phyloP scores from a whole-genome alignment of 768 basidiomycete species.

The Tulasnella sp. region DNA sequence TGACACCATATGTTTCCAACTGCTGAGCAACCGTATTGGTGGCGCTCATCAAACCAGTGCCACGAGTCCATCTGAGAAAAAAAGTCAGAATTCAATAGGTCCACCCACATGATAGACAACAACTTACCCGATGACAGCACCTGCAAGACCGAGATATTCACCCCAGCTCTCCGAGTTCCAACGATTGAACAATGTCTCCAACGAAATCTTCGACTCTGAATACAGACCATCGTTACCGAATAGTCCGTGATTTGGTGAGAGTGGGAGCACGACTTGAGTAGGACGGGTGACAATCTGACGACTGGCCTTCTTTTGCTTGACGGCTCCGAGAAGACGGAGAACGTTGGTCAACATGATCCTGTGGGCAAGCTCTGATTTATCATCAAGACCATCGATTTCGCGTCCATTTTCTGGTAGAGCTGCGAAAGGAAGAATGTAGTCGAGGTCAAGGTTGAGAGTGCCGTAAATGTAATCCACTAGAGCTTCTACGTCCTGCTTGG shows the following conservation, averaged over 20 bases:
- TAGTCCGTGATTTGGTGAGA: conserved; percentile 95
- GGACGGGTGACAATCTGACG: conserved; percentile 94
- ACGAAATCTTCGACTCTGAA: conserved; percentile 94
- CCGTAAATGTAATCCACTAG: conserved; percentile 97
- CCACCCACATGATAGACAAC: conserved; percentile 2
- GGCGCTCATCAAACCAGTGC: conserved; percentile 92
- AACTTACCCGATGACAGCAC: conserved; percentile 89
- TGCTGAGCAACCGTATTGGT: conserved; percentile 92
- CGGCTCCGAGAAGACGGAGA: conserved; percentile 87
- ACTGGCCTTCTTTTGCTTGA: conserved; percentile 96
- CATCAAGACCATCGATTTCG: conserved; percentile 94
- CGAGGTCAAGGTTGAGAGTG: conserved; percentile 88
- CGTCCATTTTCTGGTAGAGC: conserved; percentile 98
- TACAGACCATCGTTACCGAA: conserved; percentile 98
- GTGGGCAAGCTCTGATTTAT: conserved; percentile 94
- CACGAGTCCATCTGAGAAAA: conserved; percentile 76
- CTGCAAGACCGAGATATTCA: conserved; percentile 93
- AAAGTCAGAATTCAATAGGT: conserved; percentile 13
- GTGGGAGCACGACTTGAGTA: conserved; percentile 93
- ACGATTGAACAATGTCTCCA: conserved; percentile 96
- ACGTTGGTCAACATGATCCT: conserved; percentile 98
- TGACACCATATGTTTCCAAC: conserved; percentile 81
- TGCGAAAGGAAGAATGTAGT: conserved; percentile 97
- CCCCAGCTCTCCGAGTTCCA: conserved; percentile 99
- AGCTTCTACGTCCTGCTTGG: conserved; percentile 96